Evolutionary conservation across 805 yeast species (phyloP).

Genomic region (Diddensiella caesifluorescens): DNA sequence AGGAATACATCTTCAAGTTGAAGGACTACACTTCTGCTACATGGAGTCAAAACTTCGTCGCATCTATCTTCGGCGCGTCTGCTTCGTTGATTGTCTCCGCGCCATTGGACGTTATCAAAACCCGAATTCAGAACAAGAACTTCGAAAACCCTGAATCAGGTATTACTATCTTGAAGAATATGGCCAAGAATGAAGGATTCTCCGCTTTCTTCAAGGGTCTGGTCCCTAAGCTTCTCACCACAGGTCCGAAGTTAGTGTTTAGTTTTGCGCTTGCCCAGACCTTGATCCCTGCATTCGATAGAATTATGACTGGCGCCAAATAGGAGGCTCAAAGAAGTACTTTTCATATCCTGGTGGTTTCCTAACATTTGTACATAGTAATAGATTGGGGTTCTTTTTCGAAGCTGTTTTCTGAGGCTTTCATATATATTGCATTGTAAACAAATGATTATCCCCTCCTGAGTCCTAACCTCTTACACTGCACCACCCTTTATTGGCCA

Average conservation of each 20-base stretch:
- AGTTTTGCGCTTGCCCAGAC: conserved; percentile 98
- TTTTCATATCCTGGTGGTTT: no score
- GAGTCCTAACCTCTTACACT: no score
- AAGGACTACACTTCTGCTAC: conserved; percentile 86
- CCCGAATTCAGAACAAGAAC: conserved; percentile 95
- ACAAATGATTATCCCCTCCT: no score
- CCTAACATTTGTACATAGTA: no score
- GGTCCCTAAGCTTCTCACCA: conserved; percentile 91
- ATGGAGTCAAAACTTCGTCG: conserved; percentile 90
- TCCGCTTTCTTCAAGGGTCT: conserved; percentile 92
- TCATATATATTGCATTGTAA: no score
- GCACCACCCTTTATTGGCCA: no score
- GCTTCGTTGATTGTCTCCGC: conserved; percentile 96
- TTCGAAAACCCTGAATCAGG: conserved; percentile 96
- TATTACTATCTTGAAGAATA: conserved; percentile 84
- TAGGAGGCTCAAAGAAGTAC: no score
- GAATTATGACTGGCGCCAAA: conserved; percentile 47
- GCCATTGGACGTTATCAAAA: conserved; percentile 96
- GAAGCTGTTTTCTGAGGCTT: no score
- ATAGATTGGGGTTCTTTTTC: no score
- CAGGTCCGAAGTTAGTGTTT: conserved; percentile 97
- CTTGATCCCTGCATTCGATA: conserved; percentile 92
- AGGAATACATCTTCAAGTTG: conserved; percentile 86
- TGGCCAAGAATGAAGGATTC: conserved; percentile 86
- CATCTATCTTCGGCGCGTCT: conserved; percentile 94